Percentiles rank a stretch among this genome's conserved stretches.
Conservation (phyloP, 2,329 filamentous ascomycete species). For the Cladosporium sp. region DNA sequence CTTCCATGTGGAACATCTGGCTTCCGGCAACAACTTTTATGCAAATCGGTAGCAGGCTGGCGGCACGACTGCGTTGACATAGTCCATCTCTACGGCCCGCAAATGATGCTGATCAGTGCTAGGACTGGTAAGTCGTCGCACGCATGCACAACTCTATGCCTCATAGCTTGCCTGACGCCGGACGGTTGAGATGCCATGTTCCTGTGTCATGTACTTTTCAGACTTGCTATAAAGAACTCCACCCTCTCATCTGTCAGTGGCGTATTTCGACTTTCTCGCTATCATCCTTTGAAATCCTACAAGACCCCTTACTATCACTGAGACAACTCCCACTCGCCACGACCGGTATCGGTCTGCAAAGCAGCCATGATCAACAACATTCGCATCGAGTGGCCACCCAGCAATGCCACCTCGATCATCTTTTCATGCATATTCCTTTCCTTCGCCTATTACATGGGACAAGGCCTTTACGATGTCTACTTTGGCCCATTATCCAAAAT, state of each 20-base stretch:
- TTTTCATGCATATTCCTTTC: constrained; percentile 15
- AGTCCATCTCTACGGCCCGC: not conserved
- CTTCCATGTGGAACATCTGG: not conserved
- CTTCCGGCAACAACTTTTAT: not conserved
- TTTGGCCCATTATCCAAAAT: constrained; percentile 42
- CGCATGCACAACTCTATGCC: not conserved
- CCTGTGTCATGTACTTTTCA: not conserved
- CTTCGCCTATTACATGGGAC: constrained; percentile 15
- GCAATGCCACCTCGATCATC: not conserved
- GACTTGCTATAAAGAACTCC: not conserved
- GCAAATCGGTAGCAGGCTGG: not conserved
- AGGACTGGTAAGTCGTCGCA: not conserved
- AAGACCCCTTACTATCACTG: not conserved
- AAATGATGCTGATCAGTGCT: not conserved
- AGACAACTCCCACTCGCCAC: too few relatives aligned
- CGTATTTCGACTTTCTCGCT: not conserved
- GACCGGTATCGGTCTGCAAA: not conserved
- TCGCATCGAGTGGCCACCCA: not conserved
- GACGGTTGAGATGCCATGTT: not conserved
- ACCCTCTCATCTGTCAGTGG: not conserved
- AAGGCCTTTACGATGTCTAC: constrained; percentile 36
- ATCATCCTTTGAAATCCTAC: not conserved
- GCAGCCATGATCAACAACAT: not conserved
- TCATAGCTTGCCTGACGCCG: not conserved
- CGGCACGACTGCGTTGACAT: not conserved